Evolutionary conservation across 768 basidiomycete genomes (phyloP).

Genomic region (Suillus hirtellus): DNA sequence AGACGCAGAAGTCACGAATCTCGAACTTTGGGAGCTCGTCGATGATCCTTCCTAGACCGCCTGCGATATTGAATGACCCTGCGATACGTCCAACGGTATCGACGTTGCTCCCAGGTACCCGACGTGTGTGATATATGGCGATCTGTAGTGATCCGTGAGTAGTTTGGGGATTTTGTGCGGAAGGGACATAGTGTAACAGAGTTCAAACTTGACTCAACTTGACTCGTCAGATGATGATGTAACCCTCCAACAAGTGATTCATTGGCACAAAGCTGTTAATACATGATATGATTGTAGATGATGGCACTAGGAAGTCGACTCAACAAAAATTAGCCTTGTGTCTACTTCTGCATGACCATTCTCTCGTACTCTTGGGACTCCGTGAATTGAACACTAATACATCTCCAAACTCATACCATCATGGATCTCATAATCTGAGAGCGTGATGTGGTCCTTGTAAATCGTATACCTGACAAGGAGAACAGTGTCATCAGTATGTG

Average conservation of each 20-base stretch:
- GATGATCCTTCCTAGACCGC: slow-evolving; percentile 2
- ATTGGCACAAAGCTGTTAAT: slow-evolving; percentile 1
- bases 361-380: not conserved
- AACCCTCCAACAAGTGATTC: not conserved
- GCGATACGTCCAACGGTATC: not conserved
- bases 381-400: slow-evolving; percentile 51
- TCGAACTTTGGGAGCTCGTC: not conserved
- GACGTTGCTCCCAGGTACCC: not conserved
- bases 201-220: not conserved
- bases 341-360: not conserved
- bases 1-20: slow-evolving; percentile 19
- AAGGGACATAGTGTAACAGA: not conserved
- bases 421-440: slow-evolving; percentile 89
- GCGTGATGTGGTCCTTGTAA: slow-evolving; percentile 95
- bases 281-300: not conserved
- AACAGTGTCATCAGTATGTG: not conserved
- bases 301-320: slow-evolving; percentile 1
- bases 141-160: slow-evolving; percentile 15
- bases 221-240: not conserved
- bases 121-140: not conserved
- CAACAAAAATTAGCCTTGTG: not conserved
- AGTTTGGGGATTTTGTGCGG: slow-evolving; percentile 1
- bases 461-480: slow-evolving; percentile 73
- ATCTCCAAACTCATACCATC: slow-evolving; percentile 94
- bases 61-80: not conserved